Conservation (phyloP, 1,284 basidiomycete genomes). For the Neotropicomus parvogracilis region DNA sequence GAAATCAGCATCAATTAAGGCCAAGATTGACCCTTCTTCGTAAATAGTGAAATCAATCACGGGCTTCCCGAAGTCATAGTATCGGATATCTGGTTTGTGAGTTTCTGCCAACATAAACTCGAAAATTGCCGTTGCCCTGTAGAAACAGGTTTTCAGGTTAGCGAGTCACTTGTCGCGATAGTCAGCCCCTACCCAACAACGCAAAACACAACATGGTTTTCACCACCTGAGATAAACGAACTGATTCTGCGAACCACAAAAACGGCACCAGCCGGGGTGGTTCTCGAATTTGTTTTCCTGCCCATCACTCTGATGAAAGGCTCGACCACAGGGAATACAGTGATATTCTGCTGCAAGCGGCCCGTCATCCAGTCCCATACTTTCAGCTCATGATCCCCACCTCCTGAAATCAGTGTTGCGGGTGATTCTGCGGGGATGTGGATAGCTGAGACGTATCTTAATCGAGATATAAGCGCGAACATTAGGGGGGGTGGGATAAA, state of each 20-base stretch:
- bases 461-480: constrained; percentile 4
- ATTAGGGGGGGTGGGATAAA: background rate
- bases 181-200: constrained; percentile 56
- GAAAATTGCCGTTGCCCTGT: constrained; percentile 68
- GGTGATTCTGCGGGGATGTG: constrained; percentile 59
- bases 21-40: constrained; percentile 43
- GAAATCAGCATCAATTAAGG: constrained; percentile 49
- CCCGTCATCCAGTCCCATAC: constrained; percentile 81
- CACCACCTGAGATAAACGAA: constrained; percentile 27
- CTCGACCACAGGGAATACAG: constrained; percentile 52
- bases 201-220: constrained; percentile 55
- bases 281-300: constrained; percentile 24
- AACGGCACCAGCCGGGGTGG: constrained; percentile 32
- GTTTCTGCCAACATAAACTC: constrained; percentile 39
- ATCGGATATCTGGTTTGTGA: constrained; percentile 33
- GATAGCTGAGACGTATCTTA: constrained; percentile 79
- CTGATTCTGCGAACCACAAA: constrained; percentile 28
- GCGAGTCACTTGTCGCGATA: background rate
- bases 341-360: constrained; percentile 47
- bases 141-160: background rate
- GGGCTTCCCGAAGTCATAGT: constrained; percentile 53
- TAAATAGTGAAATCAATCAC: constrained; percentile 56
- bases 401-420: constrained; percentile 69
- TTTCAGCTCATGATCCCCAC: constrained; percentile 78
- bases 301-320: constrained; percentile 58